A percentile compares a stretch with the other conserved stretches of the same genome.
Conservation (phyloP, 202 grass and related monocot genomes). For the Schoenoplectus triqueter region DNA sequence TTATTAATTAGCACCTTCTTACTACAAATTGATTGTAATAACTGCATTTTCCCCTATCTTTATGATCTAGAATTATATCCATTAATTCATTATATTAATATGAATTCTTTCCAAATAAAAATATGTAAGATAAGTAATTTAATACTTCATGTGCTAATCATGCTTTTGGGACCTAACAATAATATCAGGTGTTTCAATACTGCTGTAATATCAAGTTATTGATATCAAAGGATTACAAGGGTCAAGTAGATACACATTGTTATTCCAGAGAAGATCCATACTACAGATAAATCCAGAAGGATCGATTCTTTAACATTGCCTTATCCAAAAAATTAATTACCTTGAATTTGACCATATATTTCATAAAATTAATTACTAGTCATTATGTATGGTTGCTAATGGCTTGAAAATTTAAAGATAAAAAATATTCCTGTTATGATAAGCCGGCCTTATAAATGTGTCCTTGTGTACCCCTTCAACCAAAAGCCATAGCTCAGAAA, state of each 20-base stretch:
- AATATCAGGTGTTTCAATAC: too few relatives aligned
- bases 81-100: too few relatives aligned
- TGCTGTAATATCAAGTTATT: too few relatives aligned
- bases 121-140: too few relatives aligned
- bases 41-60: neutral
- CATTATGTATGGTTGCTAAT: neutral
- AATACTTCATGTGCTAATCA: too few relatives aligned
- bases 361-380: neutral
- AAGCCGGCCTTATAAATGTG: slow-evolving; percentile 25
- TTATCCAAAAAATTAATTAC: too few relatives aligned
- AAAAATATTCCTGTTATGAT: neutral
- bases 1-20: neutral
- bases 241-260: neutral
- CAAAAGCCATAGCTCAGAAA: neutral
- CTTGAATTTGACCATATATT: slow-evolving; percentile 21
- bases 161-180: too few relatives aligned
- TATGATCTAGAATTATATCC: too few relatives aligned
- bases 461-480: neutral
- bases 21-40: neutral
- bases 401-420: neutral
- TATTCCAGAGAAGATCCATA: slow-evolving; percentile 27
- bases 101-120: too few relatives aligned
- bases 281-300: slow-evolving; percentile 14
- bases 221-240: neutral
- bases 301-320: slow-evolving; percentile 5